phyloP scores from a whole-genome alignment of 192 early-diverging fungal species.

The Rhizophagus sp. region DNA sequence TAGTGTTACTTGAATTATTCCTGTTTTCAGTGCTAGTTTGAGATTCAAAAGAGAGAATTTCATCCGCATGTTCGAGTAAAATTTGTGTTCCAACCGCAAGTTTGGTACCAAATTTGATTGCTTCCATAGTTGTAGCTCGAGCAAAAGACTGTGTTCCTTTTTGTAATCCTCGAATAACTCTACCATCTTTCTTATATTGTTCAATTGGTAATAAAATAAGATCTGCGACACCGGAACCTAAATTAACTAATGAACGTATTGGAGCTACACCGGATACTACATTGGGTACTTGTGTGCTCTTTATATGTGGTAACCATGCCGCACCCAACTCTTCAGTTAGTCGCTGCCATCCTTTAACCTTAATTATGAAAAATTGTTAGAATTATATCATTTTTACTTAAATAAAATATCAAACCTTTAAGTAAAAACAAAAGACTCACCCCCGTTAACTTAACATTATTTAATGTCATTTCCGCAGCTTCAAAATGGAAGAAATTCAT shows the following conservation, averaged over 20 bases:
- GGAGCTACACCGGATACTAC: constrained; percentile 89
- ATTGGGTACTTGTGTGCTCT: constrained; percentile 86
- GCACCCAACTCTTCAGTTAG: constrained; percentile 65
- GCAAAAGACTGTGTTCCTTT: constrained; percentile 89
- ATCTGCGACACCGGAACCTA: constrained; percentile 90
- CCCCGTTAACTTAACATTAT: constrained; percentile 73
- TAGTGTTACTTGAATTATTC: constrained; percentile 7
- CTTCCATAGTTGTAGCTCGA: constrained; percentile 86
- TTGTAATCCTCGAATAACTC: constrained; percentile 84
- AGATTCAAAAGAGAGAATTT: constrained; percentile 59
- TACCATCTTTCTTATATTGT: constrained; percentile 91
- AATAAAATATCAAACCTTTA: neutral
- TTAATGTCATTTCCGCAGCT: constrained; percentile 86
- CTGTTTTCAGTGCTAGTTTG: constrained; percentile 19
- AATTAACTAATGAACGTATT: constrained; percentile 84
- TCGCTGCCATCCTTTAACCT: constrained; percentile 66
- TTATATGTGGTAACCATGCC: constrained; percentile 91
- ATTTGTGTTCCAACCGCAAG: constrained; percentile 89
- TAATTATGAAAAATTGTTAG: neutral
- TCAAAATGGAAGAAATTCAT: constrained; percentile 94
- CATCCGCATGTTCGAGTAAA: constrained; percentile 87
- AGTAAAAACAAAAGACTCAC: constrained; percentile 16
- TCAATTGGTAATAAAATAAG: constrained; percentile 89
- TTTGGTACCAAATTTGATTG: constrained; percentile 83
- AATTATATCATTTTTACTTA: neutral